Percentiles rank a stretch among this genome's conserved stretches.
Evolutionary conservation across 306 rosid genomes (phyloP).

Genomic region (Cicer arietinum): DNA sequence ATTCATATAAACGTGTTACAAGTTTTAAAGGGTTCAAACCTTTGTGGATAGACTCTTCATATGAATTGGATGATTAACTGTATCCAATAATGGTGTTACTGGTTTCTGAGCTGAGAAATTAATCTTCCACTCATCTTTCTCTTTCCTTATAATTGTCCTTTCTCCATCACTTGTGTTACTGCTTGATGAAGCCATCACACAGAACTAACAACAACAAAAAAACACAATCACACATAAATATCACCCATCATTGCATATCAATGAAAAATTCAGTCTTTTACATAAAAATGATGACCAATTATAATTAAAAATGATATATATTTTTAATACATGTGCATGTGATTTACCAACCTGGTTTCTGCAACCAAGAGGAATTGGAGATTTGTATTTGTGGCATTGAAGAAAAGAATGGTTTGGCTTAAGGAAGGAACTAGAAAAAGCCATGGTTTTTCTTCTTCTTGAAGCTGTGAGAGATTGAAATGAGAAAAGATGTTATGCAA

Average conservation of each 20-base stretch:
- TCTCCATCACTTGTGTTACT: slow-evolving; percentile 47
- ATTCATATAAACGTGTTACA: no score
- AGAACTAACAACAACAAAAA: slow-evolving; percentile 46
- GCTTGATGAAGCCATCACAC: slow-evolving; percentile 60
- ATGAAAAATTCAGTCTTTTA: neutral
- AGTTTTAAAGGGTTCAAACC: slow-evolving; percentile 50
- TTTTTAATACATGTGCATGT: neutral
- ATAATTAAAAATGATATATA: no score
- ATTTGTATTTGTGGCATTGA: slow-evolving; percentile 37
- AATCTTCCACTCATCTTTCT: slow-evolving; percentile 63
- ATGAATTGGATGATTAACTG: slow-evolving; percentile 76
- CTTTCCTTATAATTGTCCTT: slow-evolving; percentile 53
- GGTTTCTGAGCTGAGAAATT: slow-evolving; percentile 68
- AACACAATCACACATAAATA: slow-evolving; percentile 22
- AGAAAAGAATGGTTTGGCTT: slow-evolving; percentile 50
- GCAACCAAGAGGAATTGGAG: slow-evolving; percentile 44
- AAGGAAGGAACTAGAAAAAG: slow-evolving; percentile 52
- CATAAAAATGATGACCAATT: neutral
- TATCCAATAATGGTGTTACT: slow-evolving; percentile 79
- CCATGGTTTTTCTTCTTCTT: slow-evolving; percentile 50
- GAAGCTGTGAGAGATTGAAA: slow-evolving; percentile 34
- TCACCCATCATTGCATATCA: neutral
- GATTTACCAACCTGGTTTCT: slow-evolving; percentile 60
- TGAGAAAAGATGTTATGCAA: neutral
- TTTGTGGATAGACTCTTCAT: slow-evolving; percentile 74